phyloP scores from a whole-genome alignment of 1,284 basidiomycete genomes.

The Ceratobasidium sp. region DNA sequence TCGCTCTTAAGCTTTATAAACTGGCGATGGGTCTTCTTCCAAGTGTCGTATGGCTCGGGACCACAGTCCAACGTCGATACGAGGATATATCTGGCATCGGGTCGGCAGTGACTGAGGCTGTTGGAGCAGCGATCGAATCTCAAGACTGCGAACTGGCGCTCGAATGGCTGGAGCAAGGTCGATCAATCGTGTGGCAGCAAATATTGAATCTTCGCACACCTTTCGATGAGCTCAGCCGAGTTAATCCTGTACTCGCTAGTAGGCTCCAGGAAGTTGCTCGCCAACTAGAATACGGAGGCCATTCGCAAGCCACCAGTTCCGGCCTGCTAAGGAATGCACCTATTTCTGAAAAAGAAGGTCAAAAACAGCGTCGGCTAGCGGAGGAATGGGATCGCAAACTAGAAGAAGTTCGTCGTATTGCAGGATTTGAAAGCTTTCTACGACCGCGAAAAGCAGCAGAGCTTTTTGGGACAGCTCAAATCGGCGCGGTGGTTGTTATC shows the following conservation, averaged over 20 bases:
- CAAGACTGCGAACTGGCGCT: neutral
- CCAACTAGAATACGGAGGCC: neutral
- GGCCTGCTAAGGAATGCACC: neutral
- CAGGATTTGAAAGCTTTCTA: neutral
- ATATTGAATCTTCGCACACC: slow-evolving; percentile 17
- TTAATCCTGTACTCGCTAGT: neutral
- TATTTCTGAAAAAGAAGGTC: neutral
- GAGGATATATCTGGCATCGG: neutral
- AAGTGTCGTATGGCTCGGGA: slow-evolving; percentile 2
- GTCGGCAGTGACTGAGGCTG: neutral
- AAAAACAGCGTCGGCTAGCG: slow-evolving; percentile 6
- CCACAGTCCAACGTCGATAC: slow-evolving; percentile 6
- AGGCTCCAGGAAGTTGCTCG: slow-evolving; percentile 1
- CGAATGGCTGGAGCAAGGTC: slow-evolving; percentile 22
- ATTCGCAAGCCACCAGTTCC: neutral
- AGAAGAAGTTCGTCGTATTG: neutral
- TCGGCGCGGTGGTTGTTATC: neutral
- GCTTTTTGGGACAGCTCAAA: neutral
- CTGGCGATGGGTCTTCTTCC: slow-evolving; percentile 17
- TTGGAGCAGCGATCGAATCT: neutral
- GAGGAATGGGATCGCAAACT: neutral
- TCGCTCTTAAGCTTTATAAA: neutral
- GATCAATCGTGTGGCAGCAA: slow-evolving; percentile 1
- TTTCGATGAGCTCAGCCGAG: neutral
- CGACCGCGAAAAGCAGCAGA: neutral